These are phyloP conservation scores for Malus orientalis DNA, from an alignment of 306 rosid genomes.

Conservation along the genomic window DNA sequence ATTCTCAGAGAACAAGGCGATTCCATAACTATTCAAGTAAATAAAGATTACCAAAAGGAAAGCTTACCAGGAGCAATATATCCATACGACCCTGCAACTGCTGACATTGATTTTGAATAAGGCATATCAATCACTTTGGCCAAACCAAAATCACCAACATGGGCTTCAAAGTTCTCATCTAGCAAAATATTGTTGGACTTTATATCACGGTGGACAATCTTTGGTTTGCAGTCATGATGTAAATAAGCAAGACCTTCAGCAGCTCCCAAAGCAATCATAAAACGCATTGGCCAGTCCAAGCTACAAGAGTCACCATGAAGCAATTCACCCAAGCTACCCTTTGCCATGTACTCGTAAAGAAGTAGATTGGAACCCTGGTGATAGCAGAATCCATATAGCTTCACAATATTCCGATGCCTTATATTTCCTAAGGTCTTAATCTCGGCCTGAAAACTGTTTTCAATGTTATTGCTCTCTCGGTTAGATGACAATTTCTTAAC, in stretches of 20 bases:
- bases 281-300: slow-evolving; percentile 86
- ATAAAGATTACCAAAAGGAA: neutral
- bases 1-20: neutral
- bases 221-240: slow-evolving; percentile 97
- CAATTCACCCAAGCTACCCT: slow-evolving; percentile 90
- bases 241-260: slow-evolving; percentile 98
- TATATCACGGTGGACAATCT: slow-evolving; percentile 90
- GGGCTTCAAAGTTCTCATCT: slow-evolving; percentile 82
- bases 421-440: slow-evolving; percentile 84
- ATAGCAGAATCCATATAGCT: slow-evolving; percentile 74
- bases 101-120: slow-evolving; percentile 91
- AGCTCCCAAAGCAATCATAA: slow-evolving; percentile 83
- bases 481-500: slow-evolving; percentile 83
- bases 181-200: slow-evolving; percentile 88
- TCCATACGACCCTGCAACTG: slow-evolving; percentile 97
- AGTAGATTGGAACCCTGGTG: slow-evolving; percentile 88
- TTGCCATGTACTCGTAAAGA: slow-evolving; percentile 88
- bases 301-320: slow-evolving; percentile 56
- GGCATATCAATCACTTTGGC: slow-evolving; percentile 99
- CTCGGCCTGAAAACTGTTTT: slow-evolving; percentile 81
- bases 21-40: neutral
- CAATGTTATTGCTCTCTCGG: slow-evolving; percentile 78
- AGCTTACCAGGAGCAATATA: slow-evolving; percentile 95
- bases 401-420: slow-evolving; percentile 92
- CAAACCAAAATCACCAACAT: slow-evolving; percentile 97